These are phyloP conservation scores for Lodderomyces oxycetoniae DNA, from an alignment of 1,139 yeast genomes.

Conservation along the genomic window DNA sequence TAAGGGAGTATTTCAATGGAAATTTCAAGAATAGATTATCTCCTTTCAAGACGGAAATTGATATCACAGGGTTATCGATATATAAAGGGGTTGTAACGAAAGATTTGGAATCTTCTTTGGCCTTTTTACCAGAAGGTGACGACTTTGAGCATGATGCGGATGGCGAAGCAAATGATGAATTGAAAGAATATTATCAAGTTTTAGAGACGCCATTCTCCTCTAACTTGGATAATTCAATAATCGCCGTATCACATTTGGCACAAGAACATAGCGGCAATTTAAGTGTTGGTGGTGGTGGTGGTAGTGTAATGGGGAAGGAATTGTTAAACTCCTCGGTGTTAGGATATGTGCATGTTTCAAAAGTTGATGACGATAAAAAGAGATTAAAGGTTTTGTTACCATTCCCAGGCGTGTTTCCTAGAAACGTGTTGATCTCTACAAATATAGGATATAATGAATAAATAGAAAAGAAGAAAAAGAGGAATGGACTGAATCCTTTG, in stretches of 20 bases:
- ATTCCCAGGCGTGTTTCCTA: slow-evolving; percentile 80
- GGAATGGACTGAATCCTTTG: background rate
- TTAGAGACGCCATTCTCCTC: slow-evolving; percentile 42
- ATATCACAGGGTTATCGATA: slow-evolving; percentile 30
- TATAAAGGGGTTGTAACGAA: slow-evolving; percentile 36
- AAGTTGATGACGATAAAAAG: slow-evolving; percentile 61
- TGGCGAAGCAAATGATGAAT: slow-evolving; percentile 19
- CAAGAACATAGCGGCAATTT: slow-evolving; percentile 36
- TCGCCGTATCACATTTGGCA: slow-evolving; percentile 68
- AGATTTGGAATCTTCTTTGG: slow-evolving; percentile 33
- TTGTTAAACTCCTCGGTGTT: slow-evolving; percentile 57
- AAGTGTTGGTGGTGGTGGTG: slow-evolving; percentile 57
- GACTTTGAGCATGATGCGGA: slow-evolving; percentile 33
- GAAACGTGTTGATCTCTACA: slow-evolving; percentile 29
- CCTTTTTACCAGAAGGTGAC: slow-evolving; percentile 46
- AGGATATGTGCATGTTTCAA: slow-evolving; percentile 55
- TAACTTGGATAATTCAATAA: slow-evolving; percentile 62
- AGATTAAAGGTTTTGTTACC: slow-evolving; percentile 75
- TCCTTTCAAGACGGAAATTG: slow-evolving; percentile 55
- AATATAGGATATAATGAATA: slow-evolving; percentile 30
- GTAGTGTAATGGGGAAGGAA: slow-evolving; percentile 33
- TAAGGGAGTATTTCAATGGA: slow-evolving; percentile 90
- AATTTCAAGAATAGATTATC: slow-evolving; percentile 60
- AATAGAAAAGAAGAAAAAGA: slow-evolving; percentile 5
- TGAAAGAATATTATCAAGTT: slow-evolving; percentile 31